Base-by-base conservation (phyloP, 164 flowering plant genomes). In the Platanus orientalis region DNA sequence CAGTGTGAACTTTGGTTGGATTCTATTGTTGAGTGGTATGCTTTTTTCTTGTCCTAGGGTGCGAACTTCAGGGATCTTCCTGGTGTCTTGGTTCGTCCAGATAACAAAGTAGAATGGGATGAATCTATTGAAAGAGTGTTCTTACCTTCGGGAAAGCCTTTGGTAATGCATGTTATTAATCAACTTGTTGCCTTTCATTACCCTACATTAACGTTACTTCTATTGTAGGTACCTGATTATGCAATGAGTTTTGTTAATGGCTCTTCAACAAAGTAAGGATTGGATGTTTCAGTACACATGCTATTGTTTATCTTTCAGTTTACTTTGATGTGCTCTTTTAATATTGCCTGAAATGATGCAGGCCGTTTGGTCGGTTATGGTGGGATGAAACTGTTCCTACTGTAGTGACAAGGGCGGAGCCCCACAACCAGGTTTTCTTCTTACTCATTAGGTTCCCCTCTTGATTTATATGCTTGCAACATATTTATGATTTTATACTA, bases 301-400 rank as follows among this genome's bases (percentile, higher is more conserved):
- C 3, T 5, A 24, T 52, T 19, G 10, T 24, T 21, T 2, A 25
- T 10, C 2, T 7, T 1, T 26, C 48, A 5, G 0, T 11, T 17
- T 64, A 10, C 13, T 63, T 45, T 32, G n/a, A n/a, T 11, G 0
- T 3, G 7, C 17, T 21, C 23, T 40, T 52, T 59, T 17, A 7
- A 13, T 20, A 0, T 6, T 7, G 2, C 3, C 10, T 29, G 20
- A 25, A 23, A 19, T 49, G 10, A 6, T 76, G 62, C 54, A 93
- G 95, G 61, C 97, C 98, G 0, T 94, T 94, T 69, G 85, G 69
- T 0, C 83, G 96, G 3, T 28, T 89, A 13, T 90, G 97, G 96
- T 89, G 87, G 84, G 96, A 92, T 72, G 90, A 88, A 34, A 90
- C 81, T 23, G 90, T 92, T 0, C 78, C 96, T 1, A 92, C 98